Evolutionary conservation across 2,329 filamentous ascomycete species (phyloP), one percentile per base, ranked within the genome.

Genomic region (Fusarium tjaetaba): DNA sequence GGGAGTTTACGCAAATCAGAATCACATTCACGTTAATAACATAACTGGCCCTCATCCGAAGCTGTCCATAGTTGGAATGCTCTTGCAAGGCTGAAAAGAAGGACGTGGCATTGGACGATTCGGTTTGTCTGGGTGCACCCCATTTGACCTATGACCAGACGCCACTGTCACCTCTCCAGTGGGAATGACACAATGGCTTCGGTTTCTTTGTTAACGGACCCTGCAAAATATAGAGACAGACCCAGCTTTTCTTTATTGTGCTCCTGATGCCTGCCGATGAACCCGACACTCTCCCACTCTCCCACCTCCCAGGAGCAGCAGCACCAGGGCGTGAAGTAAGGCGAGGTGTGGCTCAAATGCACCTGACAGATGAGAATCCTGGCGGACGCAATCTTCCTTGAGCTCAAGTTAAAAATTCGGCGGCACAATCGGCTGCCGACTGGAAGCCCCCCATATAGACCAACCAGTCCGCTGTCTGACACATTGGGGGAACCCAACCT

Each of bases 91-190:
- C 75, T 73, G 75, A 75, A 39, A 45, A 63, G 65, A 53, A 65
- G 71, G 70, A 75, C 74, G 71, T 76, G 71, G 71, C 69, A 72
- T 66, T 68, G 70, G 57, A 64, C 65, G 63, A 77, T 73, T 76
- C 59, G 51, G 39, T 70, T 77, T 56, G 59, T 62, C 63, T 70
- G 41, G 67, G 73, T 74, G 65, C 45, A 66, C 55, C 56, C 59
- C 42, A 73, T 70, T 55, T 71, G 64, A 64, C 61, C 67, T 58
- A 68, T 62, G 62, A 68, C 70, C 75, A 61, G 64, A 68, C 75
- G 71, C 75, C 73, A 76, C 75, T 76, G 76, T 77, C 75, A 77
- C 75, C 57, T 72, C 51, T 61, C 24, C 53, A 65, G 59, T 60
- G 63, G 46, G 59, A 71, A 77, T 77, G 71, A 64, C 65, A 76